phyloP scores from a whole-genome alignment of 2,329 filamentous ascomycete species.

The Laburnicola sp. region DNA sequence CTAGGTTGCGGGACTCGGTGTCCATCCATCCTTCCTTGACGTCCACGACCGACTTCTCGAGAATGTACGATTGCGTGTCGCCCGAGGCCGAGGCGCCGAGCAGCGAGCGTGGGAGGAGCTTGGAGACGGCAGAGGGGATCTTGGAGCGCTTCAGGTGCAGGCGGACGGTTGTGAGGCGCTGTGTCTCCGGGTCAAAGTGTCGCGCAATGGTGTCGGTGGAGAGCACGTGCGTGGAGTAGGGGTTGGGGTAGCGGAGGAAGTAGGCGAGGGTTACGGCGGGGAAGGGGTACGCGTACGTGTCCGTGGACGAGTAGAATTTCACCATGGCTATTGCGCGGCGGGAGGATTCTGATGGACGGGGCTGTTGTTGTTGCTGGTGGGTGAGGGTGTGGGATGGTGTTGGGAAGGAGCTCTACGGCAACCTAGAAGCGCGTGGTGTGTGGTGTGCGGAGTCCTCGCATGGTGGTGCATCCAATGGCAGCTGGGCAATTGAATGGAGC shows the following conservation, averaged over 20 bases:
- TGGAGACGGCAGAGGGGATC: conserved; percentile 72
- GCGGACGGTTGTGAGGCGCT: conserved; percentile 75
- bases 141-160: conserved; percentile 82
- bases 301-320: conserved; percentile 60
- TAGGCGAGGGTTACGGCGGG: conserved; percentile 84
- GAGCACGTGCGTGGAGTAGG: conserved; percentile 78
- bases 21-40: conserved; percentile 81
- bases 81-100: conserved; percentile 62
- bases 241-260: conserved; percentile 87
- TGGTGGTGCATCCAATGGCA: conserved; percentile 35
- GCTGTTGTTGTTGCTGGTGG: conserved; percentile 9
- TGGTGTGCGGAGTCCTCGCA: conserved; percentile 27
- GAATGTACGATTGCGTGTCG: conserved; percentile 76
- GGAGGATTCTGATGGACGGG: neutral
- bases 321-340: conserved; percentile 46
- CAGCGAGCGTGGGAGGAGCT: conserved; percentile 70
- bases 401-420: conserved; percentile 11
- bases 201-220: conserved; percentile 81
- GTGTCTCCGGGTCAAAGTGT: conserved; percentile 71
- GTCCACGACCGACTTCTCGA: conserved; percentile 79
- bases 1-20: conserved; percentile 78
- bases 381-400: neutral
- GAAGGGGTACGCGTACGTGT: conserved; percentile 79
- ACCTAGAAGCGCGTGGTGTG: conserved; percentile 29
- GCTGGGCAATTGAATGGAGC: conserved; percentile 22